phyloP scores from a whole-genome alignment of 192 early-diverging fungal genomes.

The Podila verticillata region DNA sequence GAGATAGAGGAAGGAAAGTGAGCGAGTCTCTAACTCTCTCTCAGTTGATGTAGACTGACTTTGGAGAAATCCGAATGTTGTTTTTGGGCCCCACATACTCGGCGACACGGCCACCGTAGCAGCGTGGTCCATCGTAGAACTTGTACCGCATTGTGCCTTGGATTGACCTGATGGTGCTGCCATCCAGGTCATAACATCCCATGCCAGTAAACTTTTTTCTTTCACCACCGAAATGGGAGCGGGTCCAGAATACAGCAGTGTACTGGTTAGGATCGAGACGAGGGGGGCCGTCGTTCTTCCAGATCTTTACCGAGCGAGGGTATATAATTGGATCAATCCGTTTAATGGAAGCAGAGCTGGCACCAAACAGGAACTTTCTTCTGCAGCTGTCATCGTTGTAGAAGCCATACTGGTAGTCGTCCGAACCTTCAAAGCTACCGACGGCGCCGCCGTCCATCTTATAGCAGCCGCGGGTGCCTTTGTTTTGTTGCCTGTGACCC shows the following conservation, averaged over 20 bases:
- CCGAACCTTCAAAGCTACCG: constrained; percentile 24
- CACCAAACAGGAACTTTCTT: background rate
- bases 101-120: constrained; percentile 9
- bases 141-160: constrained; percentile 22
- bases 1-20: no score
- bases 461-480: constrained; percentile 28
- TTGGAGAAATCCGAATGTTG: constrained; percentile 12
- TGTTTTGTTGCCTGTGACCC: constrained; percentile 24
- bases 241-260: constrained; percentile 11
- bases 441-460: constrained; percentile 31
- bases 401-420: constrained; percentile 11
- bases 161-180: constrained; percentile 20
- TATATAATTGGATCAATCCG: constrained; percentile 29
- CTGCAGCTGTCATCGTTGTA: constrained; percentile 12
- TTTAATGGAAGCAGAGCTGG: constrained; percentile 6
- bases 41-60: constrained; percentile 20
- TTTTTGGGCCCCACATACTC: constrained; percentile 8
- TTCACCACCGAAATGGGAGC: constrained; percentile 3
- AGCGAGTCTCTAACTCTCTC: background rate
- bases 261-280: background rate
- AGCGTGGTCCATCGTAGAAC: constrained; percentile 7
- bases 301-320: constrained; percentile 17
- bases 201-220: constrained; percentile 13
- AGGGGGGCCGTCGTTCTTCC: background rate
- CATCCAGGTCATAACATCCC: constrained; percentile 17